These are phyloP conservation scores for Colletotrichum truncatum DNA, from an alignment of 2,329 filamentous ascomycete species.

Conservation along the genomic window DNA sequence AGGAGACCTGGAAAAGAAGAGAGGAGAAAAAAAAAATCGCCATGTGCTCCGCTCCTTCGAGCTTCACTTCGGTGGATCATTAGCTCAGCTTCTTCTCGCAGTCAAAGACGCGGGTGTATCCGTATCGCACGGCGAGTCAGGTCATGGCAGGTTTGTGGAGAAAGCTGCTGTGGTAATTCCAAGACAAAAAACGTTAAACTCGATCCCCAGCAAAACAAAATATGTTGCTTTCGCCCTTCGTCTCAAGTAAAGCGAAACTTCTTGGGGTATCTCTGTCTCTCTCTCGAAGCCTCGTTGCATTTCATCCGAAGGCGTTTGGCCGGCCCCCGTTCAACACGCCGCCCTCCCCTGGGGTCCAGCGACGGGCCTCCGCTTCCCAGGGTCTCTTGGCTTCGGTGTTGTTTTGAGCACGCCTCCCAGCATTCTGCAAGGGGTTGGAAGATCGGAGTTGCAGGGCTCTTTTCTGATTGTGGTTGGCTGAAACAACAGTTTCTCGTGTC, in stretches of 20 bases:
- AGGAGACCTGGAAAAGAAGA: neutral
- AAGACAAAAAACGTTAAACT: conserved; percentile 20
- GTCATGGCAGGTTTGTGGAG: conserved; percentile 1
- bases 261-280: conserved; percentile 14
- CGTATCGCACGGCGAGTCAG: conserved; percentile 18
- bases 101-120: neutral
- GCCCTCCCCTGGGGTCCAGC: neutral
- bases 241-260: conserved; percentile 24
- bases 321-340: neutral
- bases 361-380: conserved; percentile 18
- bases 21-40: neutral
- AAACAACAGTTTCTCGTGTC: conserved; percentile 33
- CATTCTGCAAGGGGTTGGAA: conserved; percentile 27
- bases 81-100: conserved; percentile 4
- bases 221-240: neutral
- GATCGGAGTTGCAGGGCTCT: conserved; percentile 28
- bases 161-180: conserved; percentile 22
- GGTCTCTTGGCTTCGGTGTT: conserved; percentile 7
- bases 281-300: conserved; percentile 1
- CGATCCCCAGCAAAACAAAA: conserved; percentile 14
- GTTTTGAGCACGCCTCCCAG: conserved; percentile 4
- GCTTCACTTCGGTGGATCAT: conserved; percentile 15
- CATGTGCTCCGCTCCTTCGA: neutral
- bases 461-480: conserved; percentile 29
- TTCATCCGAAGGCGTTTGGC: conserved; percentile 12